phyloP scores from a whole-genome alignment of 2,329 filamentous ascomycete genomes.

The Arthrobotrys pseudoclavata region DNA sequence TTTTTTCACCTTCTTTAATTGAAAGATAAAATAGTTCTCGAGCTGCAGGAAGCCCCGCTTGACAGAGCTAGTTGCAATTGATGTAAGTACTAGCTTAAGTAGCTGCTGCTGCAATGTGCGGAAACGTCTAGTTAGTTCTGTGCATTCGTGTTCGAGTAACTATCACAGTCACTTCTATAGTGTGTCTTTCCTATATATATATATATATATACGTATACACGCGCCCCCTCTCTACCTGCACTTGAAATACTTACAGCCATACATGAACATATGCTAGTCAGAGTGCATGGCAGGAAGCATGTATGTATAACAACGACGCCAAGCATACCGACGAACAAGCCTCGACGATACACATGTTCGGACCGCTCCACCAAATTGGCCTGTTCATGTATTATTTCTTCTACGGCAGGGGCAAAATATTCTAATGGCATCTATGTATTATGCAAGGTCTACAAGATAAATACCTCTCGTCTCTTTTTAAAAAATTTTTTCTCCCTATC shows the following conservation, averaged over 20 bases:
- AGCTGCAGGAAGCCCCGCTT: conserved; percentile 31
- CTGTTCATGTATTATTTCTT: conserved; percentile 32
- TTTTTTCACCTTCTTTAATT: no score
- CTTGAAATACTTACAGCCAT: conserved; percentile 1
- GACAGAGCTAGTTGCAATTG: conserved; percentile 6
- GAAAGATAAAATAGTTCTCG: no score
- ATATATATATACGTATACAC: not conserved
- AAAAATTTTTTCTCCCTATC: conserved; percentile 7
- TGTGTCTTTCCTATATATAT: conserved; percentile 1
- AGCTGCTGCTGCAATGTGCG: conserved; percentile 16
- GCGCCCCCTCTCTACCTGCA: not conserved
- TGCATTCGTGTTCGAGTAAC: conserved; percentile 5
- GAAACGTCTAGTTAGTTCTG: conserved; percentile 26
- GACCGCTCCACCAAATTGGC: conserved; percentile 54
- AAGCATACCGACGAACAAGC: conserved; percentile 50
- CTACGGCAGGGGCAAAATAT: conserved; percentile 47
- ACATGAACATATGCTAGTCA: conserved; percentile 23
- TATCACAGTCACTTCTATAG: conserved; percentile 19
- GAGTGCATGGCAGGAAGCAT: conserved; percentile 22
- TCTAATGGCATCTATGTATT: conserved; percentile 27
- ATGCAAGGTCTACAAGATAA: conserved; percentile 31
- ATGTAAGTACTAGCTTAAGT: not conserved
- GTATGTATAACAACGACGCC: conserved; percentile 29
- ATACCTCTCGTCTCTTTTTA: conserved; percentile 10
- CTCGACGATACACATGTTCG: conserved; percentile 52